Evolutionary conservation across 148 eudicot species (phyloP).

Genomic region (Linanthus parryae): DNA sequence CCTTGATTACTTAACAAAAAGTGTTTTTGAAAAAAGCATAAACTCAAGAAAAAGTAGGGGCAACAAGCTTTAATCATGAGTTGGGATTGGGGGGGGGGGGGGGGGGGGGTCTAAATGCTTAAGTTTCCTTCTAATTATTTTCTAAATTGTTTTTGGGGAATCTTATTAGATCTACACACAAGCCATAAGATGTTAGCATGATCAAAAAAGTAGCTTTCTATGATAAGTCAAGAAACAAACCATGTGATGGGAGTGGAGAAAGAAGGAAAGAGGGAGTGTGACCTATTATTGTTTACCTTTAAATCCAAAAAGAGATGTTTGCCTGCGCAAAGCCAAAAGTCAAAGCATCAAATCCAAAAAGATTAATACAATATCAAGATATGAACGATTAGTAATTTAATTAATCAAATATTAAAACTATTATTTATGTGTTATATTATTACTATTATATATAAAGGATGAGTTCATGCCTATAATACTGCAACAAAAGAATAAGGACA

Average conservation of each 20-base stretch:
- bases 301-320: constrained; percentile 33
- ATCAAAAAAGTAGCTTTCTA: neutral
- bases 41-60: neutral
- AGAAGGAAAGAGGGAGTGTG: no score
- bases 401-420: no score
- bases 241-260: constrained; percentile 35
- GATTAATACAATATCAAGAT: no score
- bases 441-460: no score
- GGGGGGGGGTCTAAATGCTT: no score
- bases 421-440: no score
- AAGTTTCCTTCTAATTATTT: no score
- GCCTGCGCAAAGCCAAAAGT: constrained; percentile 20
- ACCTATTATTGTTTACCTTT: no score
- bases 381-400: no score
- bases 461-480: no score
- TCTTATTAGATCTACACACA: neutral
- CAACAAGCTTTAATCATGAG: constrained; percentile 24
- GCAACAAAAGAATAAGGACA: no score
- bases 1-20: neutral
- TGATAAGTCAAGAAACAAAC: constrained; percentile 19
- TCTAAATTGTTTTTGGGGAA: neutral
- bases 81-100: neutral
- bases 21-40: no score
- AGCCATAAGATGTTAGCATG: neutral
- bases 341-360: constrained; percentile 24